Percentiles rank a stretch among this genome's conserved stretches.
phyloP scores from a whole-genome alignment of 2,329 filamentous ascomycete genomes.

The Penicillium sp. region DNA sequence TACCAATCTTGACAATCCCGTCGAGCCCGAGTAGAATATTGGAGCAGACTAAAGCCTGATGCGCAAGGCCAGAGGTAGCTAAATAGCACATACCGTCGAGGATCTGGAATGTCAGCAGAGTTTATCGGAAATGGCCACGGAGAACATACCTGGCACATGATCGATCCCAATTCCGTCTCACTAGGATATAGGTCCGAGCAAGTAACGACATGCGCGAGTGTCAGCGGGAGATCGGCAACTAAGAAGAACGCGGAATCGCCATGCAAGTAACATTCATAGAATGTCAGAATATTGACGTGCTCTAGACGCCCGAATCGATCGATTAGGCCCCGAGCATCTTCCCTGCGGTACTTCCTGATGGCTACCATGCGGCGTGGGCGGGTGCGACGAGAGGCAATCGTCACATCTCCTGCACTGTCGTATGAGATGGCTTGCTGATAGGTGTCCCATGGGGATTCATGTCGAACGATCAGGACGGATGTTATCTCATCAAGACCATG shows the following conservation, averaged over 20 bases:
- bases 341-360: conserved; percentile 8
- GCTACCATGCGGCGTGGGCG: conserved; percentile 10
- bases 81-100: conserved; percentile 24
- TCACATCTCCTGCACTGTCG: conserved; percentile 13
- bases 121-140: not conserved
- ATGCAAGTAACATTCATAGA: conserved; percentile 13
- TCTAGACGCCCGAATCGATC: conserved; percentile 2
- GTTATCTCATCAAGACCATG: not conserved
- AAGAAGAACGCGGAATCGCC: conserved; percentile 8
- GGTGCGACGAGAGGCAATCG: conserved; percentile 10
- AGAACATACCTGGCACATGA: conserved; percentile 12
- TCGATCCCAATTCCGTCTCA: conserved; percentile 17
- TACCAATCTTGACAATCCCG: conserved; percentile 30
- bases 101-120: conserved; percentile 14
- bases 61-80: conserved; percentile 14
- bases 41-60: conserved; percentile 26
- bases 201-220: conserved; percentile 15
- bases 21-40: conserved; percentile 29
- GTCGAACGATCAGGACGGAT: not conserved
- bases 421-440: conserved; percentile 14
- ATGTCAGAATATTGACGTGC: conserved; percentile 6
- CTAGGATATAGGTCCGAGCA: conserved; percentile 12
- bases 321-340: conserved; percentile 1
- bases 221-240: conserved; percentile 16
- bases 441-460: conserved; percentile 16